Evolutionary conservation across 2,329 filamentous ascomycete species (phyloP).

Genomic region (Bimuria novae-zelandiae): DNA sequence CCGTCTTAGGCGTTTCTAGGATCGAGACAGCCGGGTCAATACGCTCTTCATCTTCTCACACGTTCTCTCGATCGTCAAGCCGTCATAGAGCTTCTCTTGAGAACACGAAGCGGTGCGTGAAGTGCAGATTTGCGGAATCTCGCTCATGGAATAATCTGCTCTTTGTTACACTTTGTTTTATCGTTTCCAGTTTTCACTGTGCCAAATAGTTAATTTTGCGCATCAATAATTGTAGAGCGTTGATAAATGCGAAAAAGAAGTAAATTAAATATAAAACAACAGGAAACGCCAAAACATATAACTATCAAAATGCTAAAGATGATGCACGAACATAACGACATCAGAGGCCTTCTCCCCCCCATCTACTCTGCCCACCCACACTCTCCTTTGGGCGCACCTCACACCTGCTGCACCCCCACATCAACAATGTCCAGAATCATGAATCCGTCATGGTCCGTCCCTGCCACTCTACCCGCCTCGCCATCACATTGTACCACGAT

Average conservation of each 20-base stretch:
- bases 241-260: not conserved
- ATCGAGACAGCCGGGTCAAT: too few relatives aligned
- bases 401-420: conserved; percentile 12
- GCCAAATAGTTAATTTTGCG: too few relatives aligned
- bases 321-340: not conserved
- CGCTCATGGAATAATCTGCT: too few relatives aligned
- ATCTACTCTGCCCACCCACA: not conserved
- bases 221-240: too few relatives aligned
- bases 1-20: too few relatives aligned
- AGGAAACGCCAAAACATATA: not conserved
- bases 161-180: too few relatives aligned
- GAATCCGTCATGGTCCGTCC: conserved; percentile 21
- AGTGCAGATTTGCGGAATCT: too few relatives aligned
- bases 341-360: not conserved
- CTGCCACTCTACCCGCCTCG: conserved; percentile 17
- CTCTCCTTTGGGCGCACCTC: not conserved
- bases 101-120: too few relatives aligned
- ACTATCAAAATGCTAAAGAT: conserved; percentile 1
- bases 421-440: conserved; percentile 22
- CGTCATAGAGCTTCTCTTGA: too few relatives aligned
- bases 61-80: too few relatives aligned
- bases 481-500: conserved; percentile 28
- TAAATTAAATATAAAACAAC: not conserved
- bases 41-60: too few relatives aligned
- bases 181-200: too few relatives aligned